Conservation (phyloP, 106 monocot genomes). For the Dactylorhiza incarnata region DNA sequence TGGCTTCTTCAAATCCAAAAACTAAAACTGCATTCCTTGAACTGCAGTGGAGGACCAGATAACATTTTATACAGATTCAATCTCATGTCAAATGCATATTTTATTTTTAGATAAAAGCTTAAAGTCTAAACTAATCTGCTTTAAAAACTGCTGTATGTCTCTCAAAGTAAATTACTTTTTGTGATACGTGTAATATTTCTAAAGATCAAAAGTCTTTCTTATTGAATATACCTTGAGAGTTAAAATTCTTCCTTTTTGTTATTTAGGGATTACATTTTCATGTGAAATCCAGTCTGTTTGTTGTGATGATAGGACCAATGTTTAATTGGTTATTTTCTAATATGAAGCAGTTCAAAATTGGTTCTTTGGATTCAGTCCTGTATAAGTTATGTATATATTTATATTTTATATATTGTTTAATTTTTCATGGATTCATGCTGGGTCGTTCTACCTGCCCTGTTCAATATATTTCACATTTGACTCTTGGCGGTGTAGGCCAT, state of each 20-base stretch:
- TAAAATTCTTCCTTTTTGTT: not conserved
- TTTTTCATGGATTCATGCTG: not conserved
- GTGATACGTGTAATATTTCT: not conserved
- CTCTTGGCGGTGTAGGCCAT: too few species aligned
- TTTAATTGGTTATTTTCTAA: not conserved
- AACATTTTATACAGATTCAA: not conserved
- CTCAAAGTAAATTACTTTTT: not conserved
- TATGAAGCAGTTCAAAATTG: too few species aligned
- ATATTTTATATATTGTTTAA: not conserved
- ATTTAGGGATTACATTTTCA: not conserved
- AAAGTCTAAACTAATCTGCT: not conserved
- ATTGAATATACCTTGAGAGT: not conserved
- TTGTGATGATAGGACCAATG: too few species aligned
- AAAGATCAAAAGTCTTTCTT: not conserved
- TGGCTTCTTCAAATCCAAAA: not conserved
- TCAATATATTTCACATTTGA: too few species aligned
- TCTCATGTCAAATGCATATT: not conserved
- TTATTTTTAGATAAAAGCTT: not conserved
- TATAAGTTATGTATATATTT: conserved; percentile 2
- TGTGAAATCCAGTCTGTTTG: not conserved
- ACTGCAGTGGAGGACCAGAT: not conserved
- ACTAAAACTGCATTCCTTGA: not conserved
- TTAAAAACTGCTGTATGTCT: not conserved
- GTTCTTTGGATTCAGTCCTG: not conserved
- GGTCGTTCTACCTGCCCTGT: too few species aligned